A percentile compares a stretch with the other conserved stretches of the same genome.
phyloP scores from a whole-genome alignment of 441 rosid species.

The Erysimum cheiri region DNA sequence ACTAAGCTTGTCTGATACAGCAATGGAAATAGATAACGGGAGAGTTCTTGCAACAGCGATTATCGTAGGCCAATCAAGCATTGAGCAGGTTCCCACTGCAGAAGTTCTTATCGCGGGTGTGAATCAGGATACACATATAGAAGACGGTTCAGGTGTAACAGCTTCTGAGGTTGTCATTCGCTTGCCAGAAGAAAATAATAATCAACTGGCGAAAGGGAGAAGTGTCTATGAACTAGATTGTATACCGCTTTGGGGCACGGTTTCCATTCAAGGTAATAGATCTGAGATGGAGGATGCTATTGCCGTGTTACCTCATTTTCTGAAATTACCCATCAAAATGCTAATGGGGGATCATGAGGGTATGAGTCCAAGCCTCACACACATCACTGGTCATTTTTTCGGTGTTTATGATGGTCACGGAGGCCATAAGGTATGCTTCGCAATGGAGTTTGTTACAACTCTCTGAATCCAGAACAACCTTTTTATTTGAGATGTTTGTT shows the following conservation, averaged over 20 bases:
- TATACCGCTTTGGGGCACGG: conserved; percentile 86
- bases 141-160: conserved; percentile 48
- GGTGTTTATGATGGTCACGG: conserved; percentile 98
- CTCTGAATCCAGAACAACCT: conserved; percentile 1
- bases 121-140: conserved; percentile 47
- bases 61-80: conserved; percentile 60
- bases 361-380: conserved; percentile 62
- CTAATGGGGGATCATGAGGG: conserved; percentile 68
- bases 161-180: conserved; percentile 72
- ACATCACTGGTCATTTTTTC: conserved; percentile 74
- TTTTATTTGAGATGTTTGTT: neutral
- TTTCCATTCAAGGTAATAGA: conserved; percentile 75
- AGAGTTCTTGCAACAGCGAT: conserved; percentile 69
- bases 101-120: conserved; percentile 59
- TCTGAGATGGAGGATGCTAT: conserved; percentile 88
- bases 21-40: conserved; percentile 52
- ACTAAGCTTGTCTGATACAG: conserved; percentile 52
- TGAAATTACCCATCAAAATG: conserved; percentile 79
- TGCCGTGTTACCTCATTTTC: conserved; percentile 63
- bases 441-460: conserved; percentile 9
- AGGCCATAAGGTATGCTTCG: conserved; percentile 72
- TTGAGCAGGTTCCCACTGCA: conserved; percentile 67
- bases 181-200: conserved; percentile 56
- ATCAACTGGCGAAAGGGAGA: conserved; percentile 43
- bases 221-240: conserved; percentile 81